Percentiles rank a stretch among this genome's conserved stretches.
Evolutionary conservation across 208 protist species (phyloP).

Genomic region (Trypanosoma congolense): DNA sequence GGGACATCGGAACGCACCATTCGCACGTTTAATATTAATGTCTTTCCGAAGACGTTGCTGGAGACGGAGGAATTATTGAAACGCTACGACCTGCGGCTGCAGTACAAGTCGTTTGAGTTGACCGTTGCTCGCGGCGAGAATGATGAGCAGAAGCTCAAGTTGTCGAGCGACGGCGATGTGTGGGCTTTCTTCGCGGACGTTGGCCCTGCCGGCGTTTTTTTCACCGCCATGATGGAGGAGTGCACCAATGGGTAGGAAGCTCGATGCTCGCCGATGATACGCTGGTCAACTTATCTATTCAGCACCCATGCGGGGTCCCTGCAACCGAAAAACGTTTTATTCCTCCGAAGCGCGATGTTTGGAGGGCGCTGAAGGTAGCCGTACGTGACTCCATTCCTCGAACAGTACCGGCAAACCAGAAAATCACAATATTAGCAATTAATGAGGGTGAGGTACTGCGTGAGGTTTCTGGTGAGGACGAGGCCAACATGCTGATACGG

Average conservation of each 20-base stretch:
- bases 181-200: slow-evolving; percentile 8
- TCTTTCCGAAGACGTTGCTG: slow-evolving; percentile 19
- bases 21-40: slow-evolving; percentile 36
- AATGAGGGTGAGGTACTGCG: background rate
- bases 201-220: slow-evolving; percentile 2
- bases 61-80: slow-evolving; percentile 36
- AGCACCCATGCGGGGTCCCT: slow-evolving; percentile 2
- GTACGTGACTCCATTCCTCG: slow-evolving; percentile 8
- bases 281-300: slow-evolving; percentile 15
- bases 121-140: slow-evolving; percentile 16
- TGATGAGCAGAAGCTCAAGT: background rate
- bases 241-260: background rate
- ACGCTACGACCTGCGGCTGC: slow-evolving; percentile 57
- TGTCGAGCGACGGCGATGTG: slow-evolving; percentile 6
- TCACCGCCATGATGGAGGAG: slow-evolving; percentile 6
- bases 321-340: slow-evolving; percentile 22
- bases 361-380: slow-evolving; percentile 11
- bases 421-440: slow-evolving; percentile 6
- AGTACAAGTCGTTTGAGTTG: slow-evolving; percentile 46
- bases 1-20: slow-evolving; percentile 33
- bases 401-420: background rate
- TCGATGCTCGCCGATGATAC: slow-evolving; percentile 20
- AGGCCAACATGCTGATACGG: slow-evolving; percentile 1
- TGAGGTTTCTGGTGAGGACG: slow-evolving; percentile 5
- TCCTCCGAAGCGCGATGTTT: slow-evolving; percentile 10